Conservation (phyloP, 306 rosid species). For the Trichosanthes cucumerina region DNA sequence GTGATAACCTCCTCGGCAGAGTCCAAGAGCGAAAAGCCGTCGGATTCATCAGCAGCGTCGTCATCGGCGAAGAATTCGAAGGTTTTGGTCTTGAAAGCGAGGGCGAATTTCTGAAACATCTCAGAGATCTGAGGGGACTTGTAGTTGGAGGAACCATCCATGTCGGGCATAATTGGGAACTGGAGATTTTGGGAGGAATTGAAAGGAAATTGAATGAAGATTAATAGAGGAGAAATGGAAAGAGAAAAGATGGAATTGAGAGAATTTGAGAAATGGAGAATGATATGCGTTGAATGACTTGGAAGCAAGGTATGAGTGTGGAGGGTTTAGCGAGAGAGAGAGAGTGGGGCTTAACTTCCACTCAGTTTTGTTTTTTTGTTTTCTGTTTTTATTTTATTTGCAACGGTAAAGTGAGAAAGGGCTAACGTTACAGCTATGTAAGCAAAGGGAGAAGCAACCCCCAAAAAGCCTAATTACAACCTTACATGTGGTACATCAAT, state of each 20-base stretch:
- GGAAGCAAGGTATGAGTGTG: slow-evolving; percentile 40
- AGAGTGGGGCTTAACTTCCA: not conserved
- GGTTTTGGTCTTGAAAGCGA: slow-evolving; percentile 87
- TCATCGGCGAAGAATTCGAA: slow-evolving; percentile 79
- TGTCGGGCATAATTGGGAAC: slow-evolving; percentile 36
- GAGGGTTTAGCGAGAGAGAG: slow-evolving; percentile 3
- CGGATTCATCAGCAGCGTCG: slow-evolving; percentile 38
- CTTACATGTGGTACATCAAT: too few species aligned
- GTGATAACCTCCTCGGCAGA: slow-evolving; percentile 85
- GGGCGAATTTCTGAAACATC: slow-evolving; percentile 90
- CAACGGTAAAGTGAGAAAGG: slow-evolving; percentile 6
- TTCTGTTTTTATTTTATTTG: not conserved
- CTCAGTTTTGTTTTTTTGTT: not conserved
- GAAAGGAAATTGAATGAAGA: not conserved
- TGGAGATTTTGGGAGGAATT: not conserved
- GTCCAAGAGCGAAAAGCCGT: slow-evolving; percentile 71
- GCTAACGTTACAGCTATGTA: slow-evolving; percentile 3
- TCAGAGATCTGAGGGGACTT: slow-evolving; percentile 91
- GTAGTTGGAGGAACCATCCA: slow-evolving; percentile 45
- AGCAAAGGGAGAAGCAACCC: not conserved
- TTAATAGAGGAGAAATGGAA: not conserved
- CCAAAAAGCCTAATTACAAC: too few species aligned
- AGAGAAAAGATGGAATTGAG: slow-evolving; percentile 8
- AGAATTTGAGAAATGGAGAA: not conserved
- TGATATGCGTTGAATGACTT: slow-evolving; percentile 37